phyloP scores from a whole-genome alignment of 2,329 filamentous ascomycete species.

The Annulohypoxylon truncatum region DNA sequence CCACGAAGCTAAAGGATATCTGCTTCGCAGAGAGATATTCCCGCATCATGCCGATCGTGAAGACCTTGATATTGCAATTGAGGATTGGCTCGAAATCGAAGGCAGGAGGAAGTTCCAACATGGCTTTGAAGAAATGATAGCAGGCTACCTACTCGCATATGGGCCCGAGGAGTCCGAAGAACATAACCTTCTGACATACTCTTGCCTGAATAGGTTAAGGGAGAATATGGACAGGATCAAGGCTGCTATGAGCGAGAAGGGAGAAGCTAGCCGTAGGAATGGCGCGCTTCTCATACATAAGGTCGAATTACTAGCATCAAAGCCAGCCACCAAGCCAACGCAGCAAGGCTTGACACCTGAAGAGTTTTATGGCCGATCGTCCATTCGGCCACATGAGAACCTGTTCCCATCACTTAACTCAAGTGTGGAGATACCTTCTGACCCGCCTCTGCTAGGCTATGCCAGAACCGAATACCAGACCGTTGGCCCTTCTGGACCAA shows the following conservation, averaged over 20 bases:
- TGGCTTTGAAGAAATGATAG: constrained; percentile 4
- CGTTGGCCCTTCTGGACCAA: background rate
- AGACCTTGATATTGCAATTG: constrained; percentile 33
- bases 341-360: background rate
- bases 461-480: background rate
- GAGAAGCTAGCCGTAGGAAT: constrained; percentile 11
- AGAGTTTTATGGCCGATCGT: background rate
- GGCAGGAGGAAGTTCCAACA: constrained; percentile 19
- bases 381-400: background rate
- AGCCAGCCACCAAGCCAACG: background rate
- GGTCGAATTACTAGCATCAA: constrained; percentile 13
- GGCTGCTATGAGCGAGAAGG: constrained; percentile 6
- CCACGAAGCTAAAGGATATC: constrained; percentile 10
- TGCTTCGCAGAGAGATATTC: constrained; percentile 17
- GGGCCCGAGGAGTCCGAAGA: constrained; percentile 27
- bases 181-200: constrained; percentile 19
- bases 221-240: constrained; percentile 29
- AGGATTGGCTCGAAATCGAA: constrained; percentile 36
- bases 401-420: background rate
- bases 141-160: constrained; percentile 23
- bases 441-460: background rate
- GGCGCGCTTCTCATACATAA: constrained; percentile 9
- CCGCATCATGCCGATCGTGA: constrained; percentile 16
- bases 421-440: background rate
- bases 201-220: constrained; percentile 16